Percentiles rank a stretch among this genome's conserved stretches.
These are phyloP conservation scores for Rhododendron williamsianum DNA, from an alignment of 148 eudicot genomes.

Conservation along the genomic window DNA sequence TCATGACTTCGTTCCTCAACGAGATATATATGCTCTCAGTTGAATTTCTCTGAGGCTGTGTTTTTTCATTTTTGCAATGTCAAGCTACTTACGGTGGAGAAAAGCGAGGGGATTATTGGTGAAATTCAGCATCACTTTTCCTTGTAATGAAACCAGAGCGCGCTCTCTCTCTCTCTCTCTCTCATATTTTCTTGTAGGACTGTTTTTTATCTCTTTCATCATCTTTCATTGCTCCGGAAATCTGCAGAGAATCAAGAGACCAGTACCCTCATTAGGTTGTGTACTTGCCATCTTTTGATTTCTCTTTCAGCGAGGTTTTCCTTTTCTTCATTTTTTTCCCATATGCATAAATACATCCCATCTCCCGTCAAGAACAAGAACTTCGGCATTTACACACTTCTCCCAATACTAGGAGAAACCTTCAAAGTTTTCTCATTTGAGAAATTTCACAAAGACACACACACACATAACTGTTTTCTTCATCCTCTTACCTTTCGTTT, in stretches of 20 bases:
- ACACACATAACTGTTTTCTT: not conserved
- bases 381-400: not conserved
- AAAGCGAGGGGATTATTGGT: not conserved
- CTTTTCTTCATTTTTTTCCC: too few species aligned
- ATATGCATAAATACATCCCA: not conserved
- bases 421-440: not conserved
- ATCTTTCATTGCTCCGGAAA: not conserved
- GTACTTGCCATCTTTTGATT: not conserved
- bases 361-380: not conserved
- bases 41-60: not conserved
- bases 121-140: not conserved
- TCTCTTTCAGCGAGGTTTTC: not conserved
- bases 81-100: not conserved
- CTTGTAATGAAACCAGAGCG: not conserved
- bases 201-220: not conserved
- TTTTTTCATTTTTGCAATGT: not conserved
- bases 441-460: not conserved
- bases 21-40: not conserved
- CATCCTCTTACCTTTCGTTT: constrained; percentile 12
- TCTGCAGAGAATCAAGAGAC: not conserved
- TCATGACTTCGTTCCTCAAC: not conserved
- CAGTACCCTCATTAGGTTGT: not conserved
- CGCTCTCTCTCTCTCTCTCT: not conserved
- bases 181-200: not conserved
- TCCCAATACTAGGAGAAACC: not conserved